Percentiles rank a stretch among this genome's conserved stretches.
Conservation (phyloP, 208 protist species). For the Herpetomonas tarakana region DNA sequence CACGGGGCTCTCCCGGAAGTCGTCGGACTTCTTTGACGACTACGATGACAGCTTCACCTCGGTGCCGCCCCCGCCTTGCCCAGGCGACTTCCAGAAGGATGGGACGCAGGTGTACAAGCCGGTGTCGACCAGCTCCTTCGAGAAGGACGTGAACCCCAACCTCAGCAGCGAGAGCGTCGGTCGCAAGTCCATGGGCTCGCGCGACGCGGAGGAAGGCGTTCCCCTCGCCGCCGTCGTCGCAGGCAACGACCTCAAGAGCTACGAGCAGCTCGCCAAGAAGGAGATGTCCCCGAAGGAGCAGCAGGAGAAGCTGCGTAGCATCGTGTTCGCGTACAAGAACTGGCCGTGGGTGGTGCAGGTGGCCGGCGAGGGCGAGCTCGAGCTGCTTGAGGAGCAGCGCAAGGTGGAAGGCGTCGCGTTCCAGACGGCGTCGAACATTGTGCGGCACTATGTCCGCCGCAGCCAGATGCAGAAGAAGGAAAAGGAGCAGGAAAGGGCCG, state of each 20-base stretch:
- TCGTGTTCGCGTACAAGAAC: slow-evolving; percentile 19
- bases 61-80: neutral
- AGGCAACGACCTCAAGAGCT: neutral
- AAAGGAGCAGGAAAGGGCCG: slow-evolving; percentile 11
- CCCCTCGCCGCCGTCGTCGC: neutral
- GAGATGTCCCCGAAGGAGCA: slow-evolving; percentile 15
- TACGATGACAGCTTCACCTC: neutral
- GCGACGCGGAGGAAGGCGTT: neutral
- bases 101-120: neutral
- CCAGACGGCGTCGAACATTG: slow-evolving; percentile 24
- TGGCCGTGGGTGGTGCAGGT: slow-evolving; percentile 44
- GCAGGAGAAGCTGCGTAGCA: slow-evolving; percentile 16
- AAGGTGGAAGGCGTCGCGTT: slow-evolving; percentile 12
- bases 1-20: neutral
- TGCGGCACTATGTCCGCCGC: slow-evolving; percentile 34
- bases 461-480: slow-evolving; percentile 24
- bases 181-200: too few species aligned
- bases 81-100: neutral
- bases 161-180: neutral
- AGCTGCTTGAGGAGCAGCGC: slow-evolving; percentile 9
- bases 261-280: slow-evolving; percentile 1
- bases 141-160: neutral
- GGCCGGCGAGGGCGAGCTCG: slow-evolving; percentile 21
- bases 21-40: neutral
- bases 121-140: neutral